Evolutionary conservation across 495 filamentous ascomycete genomes (phyloP).

Genomic region (Lasiosphaeria miniovina): DNA sequence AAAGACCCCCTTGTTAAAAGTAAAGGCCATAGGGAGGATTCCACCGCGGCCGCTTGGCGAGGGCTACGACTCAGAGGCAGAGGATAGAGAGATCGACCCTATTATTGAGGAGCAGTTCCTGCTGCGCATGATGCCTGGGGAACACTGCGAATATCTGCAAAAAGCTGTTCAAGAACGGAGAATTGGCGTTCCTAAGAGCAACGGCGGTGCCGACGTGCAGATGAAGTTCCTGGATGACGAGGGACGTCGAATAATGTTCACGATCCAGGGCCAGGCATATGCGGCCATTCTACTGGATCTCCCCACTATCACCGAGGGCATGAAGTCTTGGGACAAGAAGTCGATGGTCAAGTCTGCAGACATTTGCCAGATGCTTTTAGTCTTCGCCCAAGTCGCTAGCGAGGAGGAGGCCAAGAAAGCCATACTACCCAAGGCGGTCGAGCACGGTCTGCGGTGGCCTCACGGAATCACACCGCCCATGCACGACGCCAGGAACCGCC

Average conservation of each 20-base stretch:
- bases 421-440: constrained; percentile 63
- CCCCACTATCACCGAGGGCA: constrained; percentile 86
- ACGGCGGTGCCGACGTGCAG: constrained; percentile 65
- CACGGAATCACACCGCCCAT: constrained; percentile 93
- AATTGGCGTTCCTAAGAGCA: constrained; percentile 59
- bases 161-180: constrained; percentile 66
- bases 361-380: constrained; percentile 90
- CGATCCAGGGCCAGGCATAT: constrained; percentile 66
- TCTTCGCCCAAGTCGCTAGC: constrained; percentile 64
- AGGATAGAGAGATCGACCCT: constrained; percentile 83
- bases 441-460: constrained; percentile 70
- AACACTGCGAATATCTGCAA: constrained; percentile 78
- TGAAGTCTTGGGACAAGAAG: constrained; percentile 94
- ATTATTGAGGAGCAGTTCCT: constrained; percentile 84
- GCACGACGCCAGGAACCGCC: constrained; percentile 75
- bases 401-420: constrained; percentile 71
- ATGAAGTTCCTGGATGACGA: constrained; percentile 78
- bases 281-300: constrained; percentile 83
- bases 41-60: constrained; percentile 69
- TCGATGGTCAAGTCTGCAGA: constrained; percentile 92
- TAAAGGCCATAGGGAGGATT: constrained; percentile 48
- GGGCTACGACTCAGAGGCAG: constrained; percentile 96
- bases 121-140: constrained; percentile 79
- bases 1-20: constrained; percentile 36
- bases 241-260: constrained; percentile 68